Base-by-base conservation (phyloP, 805 yeast genomes). In the Candida golubevii region DNA sequence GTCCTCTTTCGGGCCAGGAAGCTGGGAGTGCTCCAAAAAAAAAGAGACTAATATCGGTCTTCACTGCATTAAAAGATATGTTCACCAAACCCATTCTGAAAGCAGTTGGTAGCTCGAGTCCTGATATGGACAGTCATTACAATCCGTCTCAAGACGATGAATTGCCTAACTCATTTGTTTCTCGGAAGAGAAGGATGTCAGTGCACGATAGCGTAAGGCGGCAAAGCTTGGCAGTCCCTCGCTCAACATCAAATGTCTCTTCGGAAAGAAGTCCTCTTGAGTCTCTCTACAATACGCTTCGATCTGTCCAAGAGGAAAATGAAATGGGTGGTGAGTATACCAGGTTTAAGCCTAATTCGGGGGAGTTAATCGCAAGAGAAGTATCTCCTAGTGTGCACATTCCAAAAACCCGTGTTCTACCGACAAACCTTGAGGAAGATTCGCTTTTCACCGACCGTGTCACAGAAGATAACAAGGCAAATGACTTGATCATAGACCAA, bases 401-500 rank as follows among this genome's bases (percentile, higher is more conserved):
- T 13, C 57, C 55, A n/a, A 42, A 40, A 33, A 44, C 44, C 23
- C 46, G 41, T 14, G 33, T 43, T 38, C 55, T 53, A 51, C 57
- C 57, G 42, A 51, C 48, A 33, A 30, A 32, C 13, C 18, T 14
- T 2, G 4, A 11, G 4, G 38, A 11, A 15, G n/a, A 35, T 11
- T n/a, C 11, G 12, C 9, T 12, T 32, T 32, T 8, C 9, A 32
- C 9, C 12, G 8, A 32, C 7, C 5, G 13, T 29, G 39, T 14
- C 23, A 23, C 33, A 7, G 29, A 18, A n/a, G 33, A 40, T 7
- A 38, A 26, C 14, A 38, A 26, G 9, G 40, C 34, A 41, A 45
- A 36, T 9, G 61, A 61, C 2, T 30, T 56, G 3, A 43, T 58
- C 7, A 48, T 61, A n/a, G 67, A 64, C 34, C 63, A 60, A 33